These are phyloP conservation scores for Pseudopyrenochaeta lycopersici DNA, from an alignment of 2,329 filamentous ascomycete species.

Conservation along the genomic window DNA sequence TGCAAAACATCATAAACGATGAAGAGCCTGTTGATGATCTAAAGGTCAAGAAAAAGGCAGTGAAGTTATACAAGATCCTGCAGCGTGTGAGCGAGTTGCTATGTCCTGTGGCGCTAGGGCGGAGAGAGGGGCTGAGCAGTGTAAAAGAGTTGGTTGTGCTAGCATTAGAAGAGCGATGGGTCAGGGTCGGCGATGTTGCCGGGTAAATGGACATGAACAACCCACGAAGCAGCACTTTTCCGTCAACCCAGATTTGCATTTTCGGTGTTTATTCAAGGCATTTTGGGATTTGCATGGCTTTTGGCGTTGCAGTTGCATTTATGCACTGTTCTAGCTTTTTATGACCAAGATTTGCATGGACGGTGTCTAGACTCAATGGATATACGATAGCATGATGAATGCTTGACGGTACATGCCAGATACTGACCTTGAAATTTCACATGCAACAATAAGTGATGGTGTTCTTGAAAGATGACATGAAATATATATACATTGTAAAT, in stretches of 20 bases:
- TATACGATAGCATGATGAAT: no score
- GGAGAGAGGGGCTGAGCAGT: constrained; percentile 32
- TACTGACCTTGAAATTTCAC: no score
- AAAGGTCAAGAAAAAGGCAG: constrained; percentile 46
- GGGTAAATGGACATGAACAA: constrained; percentile 7
- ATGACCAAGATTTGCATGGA: no score
- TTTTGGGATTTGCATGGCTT: no score
- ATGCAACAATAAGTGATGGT: neutral
- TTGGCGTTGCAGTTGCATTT: no score
- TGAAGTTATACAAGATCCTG: constrained; percentile 49
- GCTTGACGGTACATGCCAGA: no score
- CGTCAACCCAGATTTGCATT: no score
- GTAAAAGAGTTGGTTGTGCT: constrained; percentile 46
- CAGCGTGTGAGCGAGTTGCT: constrained; percentile 48
- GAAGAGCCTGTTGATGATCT: constrained; percentile 12
- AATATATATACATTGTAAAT: neutral
- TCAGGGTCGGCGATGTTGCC: constrained; percentile 44
- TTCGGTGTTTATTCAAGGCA: no score
- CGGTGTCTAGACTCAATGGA: no score
- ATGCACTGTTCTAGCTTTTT: no score
- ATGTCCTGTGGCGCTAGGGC: constrained; percentile 47
- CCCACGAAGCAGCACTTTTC: no score
- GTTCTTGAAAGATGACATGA: neutral
- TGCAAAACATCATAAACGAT: constrained; percentile 20
- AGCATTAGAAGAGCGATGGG: constrained; percentile 46